Evolutionary conservation across 2,329 filamentous ascomycete genomes (phyloP), one percentile per base, ranked within the genome.

Genomic region (Talaromyces pinophilus): DNA sequence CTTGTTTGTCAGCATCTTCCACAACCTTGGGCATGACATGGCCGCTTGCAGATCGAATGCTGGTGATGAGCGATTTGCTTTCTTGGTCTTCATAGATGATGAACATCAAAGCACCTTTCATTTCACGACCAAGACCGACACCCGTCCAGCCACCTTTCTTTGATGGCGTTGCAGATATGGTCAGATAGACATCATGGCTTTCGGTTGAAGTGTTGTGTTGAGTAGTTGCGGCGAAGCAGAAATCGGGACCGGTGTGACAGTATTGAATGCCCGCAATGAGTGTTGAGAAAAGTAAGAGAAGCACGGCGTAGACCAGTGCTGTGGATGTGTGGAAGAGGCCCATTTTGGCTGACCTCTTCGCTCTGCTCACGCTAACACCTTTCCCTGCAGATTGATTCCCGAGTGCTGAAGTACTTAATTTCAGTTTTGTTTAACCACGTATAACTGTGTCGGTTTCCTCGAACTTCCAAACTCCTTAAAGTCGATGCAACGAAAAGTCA

Each of bases 61-160:
- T 75, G 46, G 74, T 60, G 11, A 73, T 72, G 25, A 75, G 67
- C 48, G 71, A 71, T n/a, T 70, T 69, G 25, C 68, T 69, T 65
- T 69, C 66, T 42, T 68, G 59, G 38, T 71, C 69, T 2, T 70
- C 65, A 55, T 76, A 75, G 30, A 70, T 69, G 52, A 76, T 69
- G 62, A 76, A 75, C 63, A 76, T 75, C 40, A 75, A 67, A 40
- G 73, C 63, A 61, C 67, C 72, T 42, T 68, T 68, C 74, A 76
- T 76, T 33, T 65, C 60, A 11, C 35, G 38, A 2, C 74, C 74
- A 25, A 75, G 67, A 28, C 74, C 74, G 52, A 75, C 70, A 5
- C 71, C 70, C 5, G 68, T 70, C 73, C 74, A 76, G 65, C 68
- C 66, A 55, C 62, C 65, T 13, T 50, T 42, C 11, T 59, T 42